A percentile compares a stretch with the other conserved stretches of the same genome.
phyloP scores from a whole-genome alignment of 805 yeast genomes.

The Sugiyamaella marilandica region DNA sequence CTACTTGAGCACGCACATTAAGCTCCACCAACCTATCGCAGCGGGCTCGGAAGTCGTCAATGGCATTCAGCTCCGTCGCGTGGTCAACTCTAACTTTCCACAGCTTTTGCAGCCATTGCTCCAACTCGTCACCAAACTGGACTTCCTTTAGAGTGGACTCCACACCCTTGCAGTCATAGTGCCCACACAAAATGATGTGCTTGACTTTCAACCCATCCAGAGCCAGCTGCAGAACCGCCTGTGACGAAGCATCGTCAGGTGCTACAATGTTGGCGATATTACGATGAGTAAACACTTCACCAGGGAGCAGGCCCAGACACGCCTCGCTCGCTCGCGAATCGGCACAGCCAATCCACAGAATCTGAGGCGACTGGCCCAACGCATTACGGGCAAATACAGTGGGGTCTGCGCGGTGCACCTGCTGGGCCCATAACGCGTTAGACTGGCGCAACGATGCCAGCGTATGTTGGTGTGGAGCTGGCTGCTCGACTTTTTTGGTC shows the following conservation, averaged over 20 bases:
- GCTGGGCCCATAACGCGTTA: slow-evolving; percentile 43
- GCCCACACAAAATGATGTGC: slow-evolving; percentile 86
- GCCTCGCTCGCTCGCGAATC: slow-evolving; percentile 86
- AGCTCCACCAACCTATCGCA: slow-evolving; percentile 66
- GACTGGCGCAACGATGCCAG: slow-evolving; percentile 32
- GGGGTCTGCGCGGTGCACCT: slow-evolving; percentile 48
- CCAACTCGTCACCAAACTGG: slow-evolving; percentile 62
- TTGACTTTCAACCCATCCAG: slow-evolving; percentile 76
- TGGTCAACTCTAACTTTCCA: slow-evolving; percentile 64
- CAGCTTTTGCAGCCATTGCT: slow-evolving; percentile 64
- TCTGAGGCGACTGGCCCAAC: slow-evolving; percentile 86
- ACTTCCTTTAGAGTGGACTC: slow-evolving; percentile 69
- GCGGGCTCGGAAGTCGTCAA: slow-evolving; percentile 48
- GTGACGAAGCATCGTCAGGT: slow-evolving; percentile 61
- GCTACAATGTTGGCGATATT: slow-evolving; percentile 79
- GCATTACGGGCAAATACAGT: slow-evolving; percentile 60
- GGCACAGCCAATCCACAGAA: slow-evolving; percentile 90
- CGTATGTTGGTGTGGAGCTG: not conserved
- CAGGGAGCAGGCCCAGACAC: slow-evolving; percentile 74
- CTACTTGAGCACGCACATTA: slow-evolving; percentile 69
- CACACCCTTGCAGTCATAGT: slow-evolving; percentile 92
- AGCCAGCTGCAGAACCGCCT: slow-evolving; percentile 82
- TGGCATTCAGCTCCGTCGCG: slow-evolving; percentile 43
- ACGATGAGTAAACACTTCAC: slow-evolving; percentile 85
- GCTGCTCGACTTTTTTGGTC: not conserved